phyloP scores from a whole-genome alignment of 2,329 filamentous ascomycete species.

The Zymoseptoria brevis region DNA sequence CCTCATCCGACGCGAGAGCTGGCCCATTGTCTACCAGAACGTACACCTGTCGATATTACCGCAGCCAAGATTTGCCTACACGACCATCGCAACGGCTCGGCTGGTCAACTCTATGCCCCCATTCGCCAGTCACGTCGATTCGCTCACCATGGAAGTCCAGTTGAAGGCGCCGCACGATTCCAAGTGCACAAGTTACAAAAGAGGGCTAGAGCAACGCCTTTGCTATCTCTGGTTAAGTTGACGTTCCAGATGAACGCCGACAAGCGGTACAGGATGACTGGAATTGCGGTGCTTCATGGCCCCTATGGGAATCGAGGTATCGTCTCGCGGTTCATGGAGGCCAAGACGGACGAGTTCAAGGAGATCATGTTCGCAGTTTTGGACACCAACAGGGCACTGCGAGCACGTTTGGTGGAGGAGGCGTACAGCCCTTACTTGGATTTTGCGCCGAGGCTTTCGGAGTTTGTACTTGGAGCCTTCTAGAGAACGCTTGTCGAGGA shows the following conservation, averaged over 20 bases:
- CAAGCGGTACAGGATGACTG: not conserved
- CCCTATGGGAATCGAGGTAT: not conserved
- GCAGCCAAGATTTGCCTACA: not conserved
- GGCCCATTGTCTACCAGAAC: not conserved
- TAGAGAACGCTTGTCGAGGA: too few relatives aligned
- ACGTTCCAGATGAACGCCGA: not conserved
- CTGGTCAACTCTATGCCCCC: not conserved
- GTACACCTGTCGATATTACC: not conserved
- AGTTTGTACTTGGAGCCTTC: not conserved
- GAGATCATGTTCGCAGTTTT: not conserved
- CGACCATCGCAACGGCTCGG: not conserved
- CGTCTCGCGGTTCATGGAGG: not conserved
- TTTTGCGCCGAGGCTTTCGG: not conserved
- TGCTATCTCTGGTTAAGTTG: not conserved
- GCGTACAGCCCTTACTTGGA: not conserved
- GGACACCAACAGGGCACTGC: not conserved
- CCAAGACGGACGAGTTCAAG: not conserved
- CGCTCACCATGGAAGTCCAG: not conserved
- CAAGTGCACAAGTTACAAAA: too few relatives aligned
- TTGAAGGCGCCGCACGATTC: not conserved
- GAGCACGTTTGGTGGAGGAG: not conserved
- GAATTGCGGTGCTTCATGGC: not conserved
- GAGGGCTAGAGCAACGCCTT: too few relatives aligned
- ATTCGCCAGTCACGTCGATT: not conserved
- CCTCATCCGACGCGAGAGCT: not conserved